Evolutionary conservation across 345 rosid genomes (phyloP), one percentile per base, ranked within the genome.

Genomic region (Laguncularia racemosa): DNA sequence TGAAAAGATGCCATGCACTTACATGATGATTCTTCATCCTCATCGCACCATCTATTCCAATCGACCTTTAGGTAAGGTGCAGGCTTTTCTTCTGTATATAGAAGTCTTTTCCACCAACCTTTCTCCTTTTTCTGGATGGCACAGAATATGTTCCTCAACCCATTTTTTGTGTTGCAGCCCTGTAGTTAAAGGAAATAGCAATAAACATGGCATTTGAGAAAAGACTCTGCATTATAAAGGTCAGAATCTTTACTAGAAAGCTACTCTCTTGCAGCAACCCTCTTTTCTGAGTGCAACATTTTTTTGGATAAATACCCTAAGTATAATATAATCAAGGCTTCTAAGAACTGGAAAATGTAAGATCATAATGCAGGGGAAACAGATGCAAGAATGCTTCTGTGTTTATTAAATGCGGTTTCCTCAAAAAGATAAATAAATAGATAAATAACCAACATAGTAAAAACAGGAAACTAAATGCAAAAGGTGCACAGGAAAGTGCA

Each of bases 11-110:
- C 13, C 38, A 26, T 12, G 68, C 40, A 76, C 95, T 85, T 79
- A 93, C 96, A 78, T 59, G 60, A 46, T 43, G 70, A 57, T 55
- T 79, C 81, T 56, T 82, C 97, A 53, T 93, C 97, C 72, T 93
- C 99, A 57, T 93, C 99, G n/a, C 95, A 85, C 99, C 99, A 93
- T 71, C 78, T 93, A 66, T 89, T 93, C 97, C 97, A 93, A 71
- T 93, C 97, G 52, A 93, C 97, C 82, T 89, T 93, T 48, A 93
- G 82, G 77, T 93, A 93, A 61, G 99, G 99, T 8, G 99, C 99
- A 26, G 99, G 96, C 64, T 89, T 93, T 71, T 73, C 91, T 66
- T 85, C 96, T 1, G 92, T 71, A 69, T 85, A 82, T 49, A 93
- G 68, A 8, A 93, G 69, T 61, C 97, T 79, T 76, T 84, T 77